Percentiles rank a stretch among this genome's conserved stretches.
These are phyloP conservation scores for Globisporangium perplexum DNA, from an alignment of 352 stramenopile species.

Conservation along the genomic window DNA sequence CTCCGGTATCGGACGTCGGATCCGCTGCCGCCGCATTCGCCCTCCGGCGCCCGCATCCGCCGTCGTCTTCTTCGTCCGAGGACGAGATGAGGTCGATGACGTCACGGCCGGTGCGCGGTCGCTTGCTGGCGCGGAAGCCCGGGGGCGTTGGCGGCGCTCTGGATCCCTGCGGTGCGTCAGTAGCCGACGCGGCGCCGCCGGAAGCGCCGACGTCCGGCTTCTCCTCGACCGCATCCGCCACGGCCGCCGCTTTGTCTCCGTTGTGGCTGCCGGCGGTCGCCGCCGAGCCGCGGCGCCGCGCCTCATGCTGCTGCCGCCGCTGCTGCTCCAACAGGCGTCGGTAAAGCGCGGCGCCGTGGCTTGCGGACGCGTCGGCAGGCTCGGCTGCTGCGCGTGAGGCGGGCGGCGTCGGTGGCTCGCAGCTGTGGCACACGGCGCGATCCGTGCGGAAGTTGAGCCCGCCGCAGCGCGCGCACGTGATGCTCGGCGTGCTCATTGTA, in stretches of 20 bases:
- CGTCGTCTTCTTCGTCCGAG: slow-evolving; percentile 16
- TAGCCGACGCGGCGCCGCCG: too few relatives aligned
- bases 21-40: background rate
- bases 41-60: background rate
- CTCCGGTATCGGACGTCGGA: too few relatives aligned
- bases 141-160: background rate
- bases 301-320: too few relatives aligned
- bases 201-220: background rate
- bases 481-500: slow-evolving; percentile 5
- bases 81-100: slow-evolving; percentile 34
- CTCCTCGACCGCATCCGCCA: background rate
- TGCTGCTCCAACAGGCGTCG: slow-evolving; percentile 1
- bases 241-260: background rate
- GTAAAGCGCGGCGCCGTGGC: background rate
- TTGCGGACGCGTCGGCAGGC: background rate
- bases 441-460: slow-evolving; percentile 17
- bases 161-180: background rate
- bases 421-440: slow-evolving; percentile 9
- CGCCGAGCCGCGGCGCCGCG: background rate
- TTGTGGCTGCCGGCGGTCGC: too few relatives aligned
- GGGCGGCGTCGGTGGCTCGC: slow-evolving; percentile 1
- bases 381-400: background rate
- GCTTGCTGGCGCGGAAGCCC: background rate
- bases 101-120: background rate
- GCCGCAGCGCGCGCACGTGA: slow-evolving; percentile 14